These are phyloP conservation scores for Intubia oerlemansii DNA, from an alignment of 2,329 filamentous ascomycete genomes.

Conservation along the genomic window DNA sequence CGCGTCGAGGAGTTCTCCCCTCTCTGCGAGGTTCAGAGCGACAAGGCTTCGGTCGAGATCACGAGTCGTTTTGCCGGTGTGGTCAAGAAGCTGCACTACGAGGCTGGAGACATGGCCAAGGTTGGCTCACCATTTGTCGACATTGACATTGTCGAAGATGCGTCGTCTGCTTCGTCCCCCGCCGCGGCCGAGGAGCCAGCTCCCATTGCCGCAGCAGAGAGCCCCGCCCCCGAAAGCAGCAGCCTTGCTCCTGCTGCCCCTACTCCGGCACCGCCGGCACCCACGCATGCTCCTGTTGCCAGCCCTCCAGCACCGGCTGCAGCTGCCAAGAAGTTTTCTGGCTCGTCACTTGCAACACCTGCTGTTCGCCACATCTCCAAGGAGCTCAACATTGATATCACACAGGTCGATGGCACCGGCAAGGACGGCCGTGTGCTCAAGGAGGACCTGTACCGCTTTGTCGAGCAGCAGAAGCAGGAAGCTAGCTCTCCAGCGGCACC, in stretches of 20 bases:
- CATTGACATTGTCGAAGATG: conserved; percentile 47
- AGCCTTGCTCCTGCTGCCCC: neutral
- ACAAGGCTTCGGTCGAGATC: conserved; percentile 82
- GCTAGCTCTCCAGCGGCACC: conserved; percentile 2
- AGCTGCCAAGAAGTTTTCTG: conserved; percentile 40
- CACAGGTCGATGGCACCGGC: conserved; percentile 62
- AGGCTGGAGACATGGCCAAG: conserved; percentile 87
- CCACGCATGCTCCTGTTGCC: conserved; percentile 15
- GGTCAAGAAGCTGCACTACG: conserved; percentile 90
- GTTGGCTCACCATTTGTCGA: conserved; percentile 89
- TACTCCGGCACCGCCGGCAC: neutral
- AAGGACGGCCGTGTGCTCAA: conserved; percentile 82
- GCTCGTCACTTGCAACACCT: conserved; percentile 52
- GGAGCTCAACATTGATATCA: conserved; percentile 56
- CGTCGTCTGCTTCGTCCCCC: too few relatives aligned
- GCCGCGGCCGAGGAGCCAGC: conserved; percentile 1
- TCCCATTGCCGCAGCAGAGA: neutral
- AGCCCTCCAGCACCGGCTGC: neutral
- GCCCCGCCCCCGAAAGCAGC: conserved; percentile 8
- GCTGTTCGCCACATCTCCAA: conserved; percentile 79
- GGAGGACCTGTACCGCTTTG: conserved; percentile 65
- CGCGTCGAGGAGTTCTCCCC: conserved; percentile 96
- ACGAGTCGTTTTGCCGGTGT: conserved; percentile 89
- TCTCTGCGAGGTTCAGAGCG: conserved; percentile 92
- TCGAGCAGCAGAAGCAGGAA: conserved; percentile 27